Evolutionary conservation across 2,329 filamentous ascomycete genomes (phyloP), one percentile per base, ranked within the genome.

Genomic region (Parastagonospora nodorum): DNA sequence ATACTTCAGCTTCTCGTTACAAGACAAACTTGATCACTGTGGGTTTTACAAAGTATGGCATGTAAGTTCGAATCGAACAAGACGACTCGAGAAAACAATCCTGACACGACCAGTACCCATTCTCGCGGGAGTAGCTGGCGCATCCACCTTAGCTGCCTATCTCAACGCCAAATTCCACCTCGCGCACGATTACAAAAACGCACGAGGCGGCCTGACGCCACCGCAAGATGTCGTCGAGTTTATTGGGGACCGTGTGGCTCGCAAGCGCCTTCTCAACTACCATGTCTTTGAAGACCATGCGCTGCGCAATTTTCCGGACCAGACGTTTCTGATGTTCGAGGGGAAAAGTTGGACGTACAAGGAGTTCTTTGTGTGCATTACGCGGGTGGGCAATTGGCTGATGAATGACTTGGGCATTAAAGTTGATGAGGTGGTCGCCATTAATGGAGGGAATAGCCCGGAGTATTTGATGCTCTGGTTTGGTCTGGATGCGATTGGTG

Each of bases 381-480:
- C 48, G 2, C 53, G 57, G 11, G 65, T 67, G 2, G 72, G 59
- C 5, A 74, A 72, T 55, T 74, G 72, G 72, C 43, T 74, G 42
- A 62, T 73, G 50, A 66, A 70, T 14, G 71, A 72, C 16, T 27
- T 79, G 1, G 64, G 57, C 0, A 49, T 74, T 6, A 35, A 65
- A 19, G 48, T 60, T 1, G 63, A 60, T 7, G 72, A 75, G 42
- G 52, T 74, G 4, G 72, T 75, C 7, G 71, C 72, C 3, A 55
- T 75, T 29, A 59, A 74, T 60, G 68, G 70, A 4, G 67, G 64
- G 0, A 75, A 75, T 28, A 68, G 57, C 35, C 57, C 68, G 2
- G 70, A 73, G 52, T 72, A 73, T 52, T 27, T 72, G 39, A 65
- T 74, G 64, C 52, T 74, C n/a, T 74, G 71, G 72, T 68, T 73